These are phyloP conservation scores for Hygrophila difformis DNA, from an alignment of 257 asterid species.

Conservation along the genomic window DNA sequence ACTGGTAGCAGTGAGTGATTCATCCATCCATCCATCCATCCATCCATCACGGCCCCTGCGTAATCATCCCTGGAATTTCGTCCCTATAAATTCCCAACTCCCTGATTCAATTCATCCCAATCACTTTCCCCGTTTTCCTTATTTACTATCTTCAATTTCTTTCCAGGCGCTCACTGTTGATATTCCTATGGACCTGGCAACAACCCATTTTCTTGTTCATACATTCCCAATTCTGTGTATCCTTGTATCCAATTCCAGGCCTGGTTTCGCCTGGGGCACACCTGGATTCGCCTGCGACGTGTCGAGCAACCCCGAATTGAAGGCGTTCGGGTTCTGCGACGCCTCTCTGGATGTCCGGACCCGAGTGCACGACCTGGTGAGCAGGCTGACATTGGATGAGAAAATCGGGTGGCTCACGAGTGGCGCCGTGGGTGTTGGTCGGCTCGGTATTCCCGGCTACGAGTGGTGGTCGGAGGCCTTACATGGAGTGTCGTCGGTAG, in stretches of 20 bases:
- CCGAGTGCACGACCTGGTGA: slow-evolving; percentile 48
- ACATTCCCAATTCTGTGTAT: too few relatives aligned
- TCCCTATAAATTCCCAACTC: too few relatives aligned
- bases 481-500: slow-evolving; percentile 57
- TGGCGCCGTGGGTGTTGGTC: slow-evolving; percentile 29
- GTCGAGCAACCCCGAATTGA: slow-evolving; percentile 34
- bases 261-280: slow-evolving; percentile 20
- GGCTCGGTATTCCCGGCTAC: slow-evolving; percentile 62
- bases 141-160: too few relatives aligned
- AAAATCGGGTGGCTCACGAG: slow-evolving; percentile 57
- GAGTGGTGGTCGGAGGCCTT: slow-evolving; percentile 92
- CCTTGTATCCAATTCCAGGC: slow-evolving; percentile 5
- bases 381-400: slow-evolving; percentile 51
- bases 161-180: too few relatives aligned
- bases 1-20: too few relatives aligned
- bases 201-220: too few relatives aligned
- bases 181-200: too few relatives aligned
- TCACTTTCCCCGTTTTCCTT: too few relatives aligned
- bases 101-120: too few relatives aligned
- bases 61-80: too few relatives aligned
- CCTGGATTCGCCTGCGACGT: slow-evolving; percentile 70
- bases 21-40: too few relatives aligned
- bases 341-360: slow-evolving; percentile 26
- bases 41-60: too few relatives aligned
- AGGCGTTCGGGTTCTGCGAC: slow-evolving; percentile 50